Conservation (phyloP, 495 filamentous ascomycete species). For the Aspergillus wentii region DNA sequence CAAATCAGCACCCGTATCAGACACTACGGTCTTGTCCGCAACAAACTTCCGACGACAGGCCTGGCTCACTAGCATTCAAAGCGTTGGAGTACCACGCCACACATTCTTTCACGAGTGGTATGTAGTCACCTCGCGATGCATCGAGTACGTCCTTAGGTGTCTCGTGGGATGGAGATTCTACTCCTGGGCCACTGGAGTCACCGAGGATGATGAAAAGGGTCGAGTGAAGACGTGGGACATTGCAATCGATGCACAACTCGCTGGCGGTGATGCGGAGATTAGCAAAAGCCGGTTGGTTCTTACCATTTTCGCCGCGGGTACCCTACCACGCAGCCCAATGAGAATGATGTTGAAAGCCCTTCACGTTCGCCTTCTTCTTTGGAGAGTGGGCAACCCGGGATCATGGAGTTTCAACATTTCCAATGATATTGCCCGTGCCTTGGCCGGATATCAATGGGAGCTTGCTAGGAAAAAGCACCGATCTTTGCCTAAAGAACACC, state of each 20-base stretch:
- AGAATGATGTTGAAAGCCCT: constrained; percentile 89
- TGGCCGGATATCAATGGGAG: constrained; percentile 76
- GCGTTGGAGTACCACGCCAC: constrained; percentile 88
- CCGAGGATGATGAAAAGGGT: constrained; percentile 79
- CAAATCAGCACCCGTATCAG: constrained; percentile 20
- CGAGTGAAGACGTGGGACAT: constrained; percentile 92
- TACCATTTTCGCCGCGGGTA: constrained; percentile 83
- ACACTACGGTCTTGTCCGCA: constrained; percentile 66
- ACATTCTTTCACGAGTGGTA: constrained; percentile 79
- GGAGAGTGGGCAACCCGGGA: constrained; percentile 64
- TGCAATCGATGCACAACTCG: constrained; percentile 88
- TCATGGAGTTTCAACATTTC: constrained; percentile 56
- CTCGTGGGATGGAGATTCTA: constrained; percentile 71
- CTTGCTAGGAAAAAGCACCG: constrained; percentile 64
- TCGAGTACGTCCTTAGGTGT: constrained; percentile 77
- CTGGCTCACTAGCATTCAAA: constrained; percentile 93
- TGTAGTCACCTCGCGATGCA: constrained; percentile 70
- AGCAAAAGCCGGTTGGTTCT: constrained; percentile 82
- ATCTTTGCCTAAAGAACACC: constrained; percentile 49
- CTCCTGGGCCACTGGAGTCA: constrained; percentile 71
- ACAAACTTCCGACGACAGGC: constrained; percentile 83
- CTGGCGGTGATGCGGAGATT: constrained; percentile 88
- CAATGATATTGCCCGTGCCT: constrained; percentile 58
- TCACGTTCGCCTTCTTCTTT: constrained; percentile 82
- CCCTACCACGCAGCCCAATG: constrained; percentile 76